Evolutionary conservation across 352 stramenopile genomes (phyloP).

Genomic region (Phytopythium sindhum): DNA sequence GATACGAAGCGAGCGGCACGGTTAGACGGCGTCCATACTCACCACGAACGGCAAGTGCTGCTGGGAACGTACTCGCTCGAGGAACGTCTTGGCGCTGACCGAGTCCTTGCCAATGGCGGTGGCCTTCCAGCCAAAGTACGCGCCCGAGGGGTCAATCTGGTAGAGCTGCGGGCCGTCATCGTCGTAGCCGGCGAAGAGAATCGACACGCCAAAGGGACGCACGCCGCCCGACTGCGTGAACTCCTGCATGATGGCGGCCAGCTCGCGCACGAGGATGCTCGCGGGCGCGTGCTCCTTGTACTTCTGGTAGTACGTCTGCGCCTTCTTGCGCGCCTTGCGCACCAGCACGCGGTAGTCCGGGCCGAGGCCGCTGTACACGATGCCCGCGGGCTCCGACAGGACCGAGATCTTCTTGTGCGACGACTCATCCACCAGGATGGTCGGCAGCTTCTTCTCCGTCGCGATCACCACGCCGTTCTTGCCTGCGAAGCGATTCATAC

Average conservation of each 20-base stretch:
- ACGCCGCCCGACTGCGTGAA: conserved; percentile 98
- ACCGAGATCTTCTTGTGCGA: conserved; percentile 96
- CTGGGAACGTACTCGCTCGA: conserved; percentile 94
- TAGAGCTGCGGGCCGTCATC: conserved; percentile 97
- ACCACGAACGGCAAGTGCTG: conserved; percentile 2
- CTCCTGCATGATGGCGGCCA: conserved; percentile 98
- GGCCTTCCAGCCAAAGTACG: conserved; percentile 99
- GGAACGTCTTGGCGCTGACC: conserved; percentile 98
- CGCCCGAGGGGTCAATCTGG: conserved; percentile 97
- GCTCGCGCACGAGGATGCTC: conserved; percentile 94
- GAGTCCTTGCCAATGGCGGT: conserved; percentile 99
- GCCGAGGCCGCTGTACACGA: conserved; percentile 97
- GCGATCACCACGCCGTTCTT: conserved; percentile 99
- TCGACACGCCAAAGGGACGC: conserved; percentile 97
- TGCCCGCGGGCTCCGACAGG: conserved; percentile 89
- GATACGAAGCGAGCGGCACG: conserved; percentile 1
- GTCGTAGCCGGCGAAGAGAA: conserved; percentile 97
- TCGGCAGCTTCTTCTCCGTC: conserved; percentile 98
- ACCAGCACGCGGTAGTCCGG: conserved; percentile 99
- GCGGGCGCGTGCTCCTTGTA: conserved; percentile 95
- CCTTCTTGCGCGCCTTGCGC: conserved; percentile 94
- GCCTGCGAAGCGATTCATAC: conserved; percentile 39
- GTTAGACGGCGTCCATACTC: not conserved
- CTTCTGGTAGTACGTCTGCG: conserved; percentile 94
- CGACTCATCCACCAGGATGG: conserved; percentile 93